These are phyloP conservation scores for Stagonosporopsis chrysanthemi DNA, from an alignment of 2,329 filamentous ascomycete species.

Conservation along the genomic window DNA sequence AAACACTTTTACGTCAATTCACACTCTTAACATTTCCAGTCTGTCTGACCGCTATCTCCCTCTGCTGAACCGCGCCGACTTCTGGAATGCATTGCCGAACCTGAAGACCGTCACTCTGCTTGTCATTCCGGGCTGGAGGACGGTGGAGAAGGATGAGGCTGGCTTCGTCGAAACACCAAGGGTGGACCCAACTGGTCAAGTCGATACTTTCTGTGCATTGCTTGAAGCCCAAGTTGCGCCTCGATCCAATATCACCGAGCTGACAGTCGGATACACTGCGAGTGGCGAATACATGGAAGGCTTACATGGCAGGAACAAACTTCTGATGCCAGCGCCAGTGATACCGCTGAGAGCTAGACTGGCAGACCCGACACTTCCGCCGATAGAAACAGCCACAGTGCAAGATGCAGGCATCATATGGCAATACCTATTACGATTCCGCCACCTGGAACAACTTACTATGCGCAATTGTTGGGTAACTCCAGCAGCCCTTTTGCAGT, in stretches of 20 bases:
- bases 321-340: conserved; percentile 69
- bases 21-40: conserved; percentile 68
- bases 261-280: conserved; percentile 72
- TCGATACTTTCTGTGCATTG: conserved; percentile 61
- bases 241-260: conserved; percentile 60
- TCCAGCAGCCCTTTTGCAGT: conserved; percentile 63
- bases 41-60: conserved; percentile 68
- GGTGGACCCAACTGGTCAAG: conserved; percentile 61
- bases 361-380: not conserved
- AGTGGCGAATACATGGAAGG: conserved; percentile 73
- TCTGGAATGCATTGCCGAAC: conserved; percentile 67
- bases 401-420: conserved; percentile 23
- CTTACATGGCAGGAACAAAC: conserved; percentile 66
- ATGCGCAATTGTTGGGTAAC: conserved; percentile 74
- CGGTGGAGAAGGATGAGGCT: conserved; percentile 61
- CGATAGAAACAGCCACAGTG: conserved; percentile 6
- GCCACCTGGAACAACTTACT: conserved; percentile 65
- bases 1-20: conserved; percentile 61
- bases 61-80: conserved; percentile 63
- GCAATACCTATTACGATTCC: conserved; percentile 59
- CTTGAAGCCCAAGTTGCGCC: conserved; percentile 60
- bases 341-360: conserved; percentile 30
- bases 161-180: conserved; percentile 59
- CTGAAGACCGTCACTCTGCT: conserved; percentile 65
- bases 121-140: conserved; percentile 72